These are phyloP conservation scores for Myxozyma nipponensis DNA, from an alignment of 805 yeast genomes.

Conservation along the genomic window DNA sequence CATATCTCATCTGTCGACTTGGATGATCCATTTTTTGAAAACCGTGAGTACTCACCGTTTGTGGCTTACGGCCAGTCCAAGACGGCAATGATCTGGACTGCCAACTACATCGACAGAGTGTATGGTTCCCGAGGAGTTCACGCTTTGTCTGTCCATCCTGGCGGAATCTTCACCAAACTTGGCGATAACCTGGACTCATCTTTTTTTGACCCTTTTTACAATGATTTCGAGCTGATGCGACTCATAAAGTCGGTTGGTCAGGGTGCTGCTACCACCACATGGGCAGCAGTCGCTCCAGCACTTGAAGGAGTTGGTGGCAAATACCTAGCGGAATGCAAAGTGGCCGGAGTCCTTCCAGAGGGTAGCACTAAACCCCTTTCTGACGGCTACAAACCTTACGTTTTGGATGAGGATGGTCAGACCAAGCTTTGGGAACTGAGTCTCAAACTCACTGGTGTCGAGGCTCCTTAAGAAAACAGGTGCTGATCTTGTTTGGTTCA, in stretches of 20 bases:
- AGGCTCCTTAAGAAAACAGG: too few species aligned
- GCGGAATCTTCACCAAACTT: neutral
- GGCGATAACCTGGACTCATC: neutral
- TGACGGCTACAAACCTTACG: neutral
- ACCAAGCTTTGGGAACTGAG: neutral
- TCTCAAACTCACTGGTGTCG: neutral
- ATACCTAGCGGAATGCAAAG: neutral
- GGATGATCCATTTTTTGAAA: neutral
- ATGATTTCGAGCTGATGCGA: neutral
- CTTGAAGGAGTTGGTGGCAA: neutral
- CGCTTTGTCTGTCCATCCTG: neutral
- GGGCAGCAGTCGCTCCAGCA: neutral
- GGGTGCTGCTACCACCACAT: neutral
- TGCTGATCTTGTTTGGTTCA: neutral
- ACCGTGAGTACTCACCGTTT: neutral
- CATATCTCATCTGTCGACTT: neutral
- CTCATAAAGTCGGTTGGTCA: neutral
- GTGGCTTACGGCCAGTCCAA: neutral
- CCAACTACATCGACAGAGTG: neutral
- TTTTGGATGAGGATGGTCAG: neutral
- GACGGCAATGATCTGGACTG: neutral
- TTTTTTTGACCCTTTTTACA: neutral
- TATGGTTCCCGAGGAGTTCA: neutral
- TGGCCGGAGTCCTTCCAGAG: neutral
- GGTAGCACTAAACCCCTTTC: neutral